phyloP scores from a whole-genome alignment of 2,329 filamentous ascomycete species.

The Penicillium vulpinum region DNA sequence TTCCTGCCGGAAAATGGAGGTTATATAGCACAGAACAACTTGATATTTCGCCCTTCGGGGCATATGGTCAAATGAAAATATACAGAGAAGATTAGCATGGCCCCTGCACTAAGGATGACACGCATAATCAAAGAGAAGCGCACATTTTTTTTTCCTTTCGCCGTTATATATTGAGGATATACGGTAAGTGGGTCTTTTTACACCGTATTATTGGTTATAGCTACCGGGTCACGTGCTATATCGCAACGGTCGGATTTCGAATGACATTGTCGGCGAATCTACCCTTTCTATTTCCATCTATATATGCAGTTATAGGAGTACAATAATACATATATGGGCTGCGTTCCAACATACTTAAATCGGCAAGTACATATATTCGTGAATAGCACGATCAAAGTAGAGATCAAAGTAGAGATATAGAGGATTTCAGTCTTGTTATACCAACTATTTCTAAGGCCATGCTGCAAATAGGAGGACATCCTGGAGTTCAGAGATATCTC shows the following conservation, averaged over 20 bases:
- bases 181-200: not conserved
- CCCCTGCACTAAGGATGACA: constrained; percentile 92
- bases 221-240: not conserved
- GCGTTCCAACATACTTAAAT: too few species aligned
- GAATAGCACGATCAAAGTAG: too few species aligned
- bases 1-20: not conserved
- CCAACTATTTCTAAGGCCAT: not conserved
- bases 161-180: not conserved
- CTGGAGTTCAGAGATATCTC: not conserved
- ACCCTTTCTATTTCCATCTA: too few species aligned
- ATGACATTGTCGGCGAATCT: not conserved
- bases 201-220: not conserved
- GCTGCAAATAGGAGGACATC: not conserved
- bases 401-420: not conserved
- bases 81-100: constrained; percentile 81
- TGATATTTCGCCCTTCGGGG: not conserved
- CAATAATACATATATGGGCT: too few species aligned
- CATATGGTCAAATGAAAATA: constrained; percentile 61
- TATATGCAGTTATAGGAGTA: too few species aligned
- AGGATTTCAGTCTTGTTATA: not conserved
- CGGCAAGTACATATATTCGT: too few species aligned
- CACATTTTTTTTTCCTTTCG: constrained; percentile 49
- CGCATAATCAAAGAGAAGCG: constrained; percentile 78
- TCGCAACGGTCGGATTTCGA: not conserved
- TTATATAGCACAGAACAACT: not conserved